A percentile compares a stretch with the other conserved stretches of the same genome.
Evolutionary conservation across 345 rosid species (phyloP).

Genomic region (Camelina neglecta): DNA sequence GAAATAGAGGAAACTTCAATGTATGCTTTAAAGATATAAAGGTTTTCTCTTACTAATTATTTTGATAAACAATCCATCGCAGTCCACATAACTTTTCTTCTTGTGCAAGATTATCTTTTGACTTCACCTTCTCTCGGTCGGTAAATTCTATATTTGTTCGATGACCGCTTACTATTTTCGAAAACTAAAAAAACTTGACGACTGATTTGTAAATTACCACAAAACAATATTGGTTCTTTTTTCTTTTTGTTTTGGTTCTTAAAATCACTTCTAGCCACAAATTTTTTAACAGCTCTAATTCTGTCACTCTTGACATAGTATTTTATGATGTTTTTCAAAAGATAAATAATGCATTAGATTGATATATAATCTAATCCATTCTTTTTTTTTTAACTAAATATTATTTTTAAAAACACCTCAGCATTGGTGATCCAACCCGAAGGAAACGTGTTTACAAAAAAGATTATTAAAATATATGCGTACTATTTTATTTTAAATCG

Average conservation of each 20-base stretch:
- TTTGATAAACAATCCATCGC: conserved; percentile 14
- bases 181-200: not conserved
- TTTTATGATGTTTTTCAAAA: not conserved
- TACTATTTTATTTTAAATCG: too few species aligned
- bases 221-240: not conserved
- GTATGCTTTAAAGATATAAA: conserved; percentile 23
- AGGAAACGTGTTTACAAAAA: too few species aligned
- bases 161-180: not conserved
- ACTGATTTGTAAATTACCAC: not conserved
- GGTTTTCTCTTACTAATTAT: not conserved
- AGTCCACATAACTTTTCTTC: conserved; percentile 6
- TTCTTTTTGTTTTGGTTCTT: not conserved
- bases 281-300: not conserved
- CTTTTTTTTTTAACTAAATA: too few species aligned
- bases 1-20: not conserved
- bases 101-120: not conserved
- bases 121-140: not conserved
- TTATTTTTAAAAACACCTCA: too few species aligned
- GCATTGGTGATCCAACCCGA: too few species aligned
- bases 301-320: not conserved
- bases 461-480: not conserved
- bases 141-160: not conserved
- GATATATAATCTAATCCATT: not conserved
- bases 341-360: not conserved
- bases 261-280: not conserved